phyloP scores from a whole-genome alignment of 2,329 filamentous ascomycete species.

The Colletotrichum abscissum region DNA sequence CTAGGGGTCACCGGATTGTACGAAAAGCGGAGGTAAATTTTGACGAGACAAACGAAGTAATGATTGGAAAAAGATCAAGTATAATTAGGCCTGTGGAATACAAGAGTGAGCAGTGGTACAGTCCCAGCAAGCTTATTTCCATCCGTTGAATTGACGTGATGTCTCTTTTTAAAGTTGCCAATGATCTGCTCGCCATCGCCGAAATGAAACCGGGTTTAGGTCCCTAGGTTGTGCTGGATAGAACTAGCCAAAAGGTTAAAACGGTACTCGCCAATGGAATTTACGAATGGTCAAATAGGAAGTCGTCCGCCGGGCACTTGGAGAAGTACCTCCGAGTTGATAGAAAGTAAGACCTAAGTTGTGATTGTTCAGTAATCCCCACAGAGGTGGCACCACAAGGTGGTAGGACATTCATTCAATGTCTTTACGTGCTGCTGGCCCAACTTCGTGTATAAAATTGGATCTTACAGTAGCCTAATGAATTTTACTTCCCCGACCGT shows the following conservation, averaged over 20 bases:
- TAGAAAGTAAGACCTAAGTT: too few species aligned
- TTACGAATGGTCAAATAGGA: not conserved
- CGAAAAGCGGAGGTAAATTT: not conserved
- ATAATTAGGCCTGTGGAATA: too few species aligned
- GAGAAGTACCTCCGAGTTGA: too few species aligned
- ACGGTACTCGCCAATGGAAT: not conserved
- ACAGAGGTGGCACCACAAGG: too few species aligned
- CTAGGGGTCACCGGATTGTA: not conserved
- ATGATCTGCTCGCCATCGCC: not conserved
- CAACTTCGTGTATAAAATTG: too few species aligned
- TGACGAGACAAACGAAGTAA: not conserved
- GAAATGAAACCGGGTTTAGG: not conserved
- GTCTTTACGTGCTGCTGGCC: too few species aligned
- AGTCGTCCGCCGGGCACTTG: not conserved
- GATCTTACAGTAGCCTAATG: too few species aligned
- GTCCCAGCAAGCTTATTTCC: not conserved
- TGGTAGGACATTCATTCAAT: too few species aligned
- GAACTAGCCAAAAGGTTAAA: not conserved
- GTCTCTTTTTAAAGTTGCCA: not conserved
- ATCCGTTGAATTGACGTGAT: not conserved
- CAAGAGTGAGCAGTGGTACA: too few species aligned
- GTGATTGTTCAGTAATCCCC: too few species aligned
- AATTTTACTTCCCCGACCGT: too few species aligned
- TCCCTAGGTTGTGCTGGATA: not conserved
- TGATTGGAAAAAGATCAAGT: not conserved